Evolutionary conservation across 768 basidiomycete species (phyloP), one percentile per base, ranked within the genome.

Genomic region (Phlegmacium glaucopus): DNA sequence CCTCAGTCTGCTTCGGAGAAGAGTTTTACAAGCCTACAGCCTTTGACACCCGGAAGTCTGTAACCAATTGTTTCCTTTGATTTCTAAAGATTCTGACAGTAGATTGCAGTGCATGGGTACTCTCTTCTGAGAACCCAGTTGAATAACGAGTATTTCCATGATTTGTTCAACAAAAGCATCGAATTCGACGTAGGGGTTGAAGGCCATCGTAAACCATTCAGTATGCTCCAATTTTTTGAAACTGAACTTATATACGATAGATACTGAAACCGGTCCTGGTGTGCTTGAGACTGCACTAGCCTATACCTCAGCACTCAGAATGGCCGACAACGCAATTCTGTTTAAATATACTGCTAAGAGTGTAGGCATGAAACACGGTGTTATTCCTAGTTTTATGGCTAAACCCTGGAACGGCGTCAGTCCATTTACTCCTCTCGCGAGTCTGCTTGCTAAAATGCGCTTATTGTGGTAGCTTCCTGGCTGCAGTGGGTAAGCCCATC

Each of bases 311-410:
- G 90, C 88, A 1, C 57, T 79, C 27, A 74, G 85, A 42, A 92
- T 94, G 82, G 93, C 90, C 1, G 93, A 95, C 59, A 94, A 93
- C 60, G 94, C 94, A 0, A 78, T 85, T 44, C 70, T 99, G 39
- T 99, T 91, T 80, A 99, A 99, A 64, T 89, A 85, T 55, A 65
- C 90, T 11, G 89, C 91, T 3, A 97, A 97, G 74, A 91, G 91
- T 49, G 69, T 95, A 2, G 95, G 95, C 0, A 89, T 96, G 78
- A 82, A 85, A 62, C 76, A 88, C 53, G 89, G 87, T 8, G 74
- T 99, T 46, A 79, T 92, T 32, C 95, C 96, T 1, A 95, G 91
- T 50, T 99, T 99, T 68, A 98, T 97, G 95, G 94, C 94, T 0
- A 97, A 97, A 59, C 94, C 94, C 18, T 96, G 91, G 89, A 85